A percentile compares a stretch with the other conserved stretches of the same genome.
phyloP scores from a whole-genome alignment of 2,329 filamentous ascomycete genomes.

The Chalara sp. region DNA sequence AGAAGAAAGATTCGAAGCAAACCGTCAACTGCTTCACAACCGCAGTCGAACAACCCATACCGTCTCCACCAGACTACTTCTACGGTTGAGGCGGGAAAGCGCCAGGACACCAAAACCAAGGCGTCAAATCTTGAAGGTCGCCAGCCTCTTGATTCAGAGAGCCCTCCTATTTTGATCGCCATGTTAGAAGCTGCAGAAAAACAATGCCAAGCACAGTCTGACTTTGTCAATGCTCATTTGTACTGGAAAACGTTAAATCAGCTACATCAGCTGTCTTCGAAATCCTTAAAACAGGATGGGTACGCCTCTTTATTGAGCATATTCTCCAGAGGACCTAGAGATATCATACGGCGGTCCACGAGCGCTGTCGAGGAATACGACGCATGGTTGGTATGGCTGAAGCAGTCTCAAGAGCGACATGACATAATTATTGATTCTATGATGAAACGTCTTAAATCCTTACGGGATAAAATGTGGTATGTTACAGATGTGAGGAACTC shows the following conservation, averaged over 20 bases:
- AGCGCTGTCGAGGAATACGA: slow-evolving; percentile 73
- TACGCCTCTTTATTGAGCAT: slow-evolving; percentile 68
- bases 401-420: slow-evolving; percentile 73
- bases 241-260: slow-evolving; percentile 81
- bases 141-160: slow-evolving; percentile 36
- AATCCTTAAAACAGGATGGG: slow-evolving; percentile 57
- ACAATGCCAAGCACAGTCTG: slow-evolving; percentile 70
- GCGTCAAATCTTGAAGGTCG: slow-evolving; percentile 18
- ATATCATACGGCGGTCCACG: slow-evolving; percentile 62
- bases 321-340: slow-evolving; percentile 64
- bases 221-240: slow-evolving; percentile 76
- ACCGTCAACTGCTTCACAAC: slow-evolving; percentile 39
- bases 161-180: slow-evolving; percentile 49
- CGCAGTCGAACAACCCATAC: slow-evolving; percentile 54
- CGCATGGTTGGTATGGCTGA: slow-evolving; percentile 76
- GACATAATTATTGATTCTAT: slow-evolving; percentile 68
- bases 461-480: slow-evolving; percentile 98
- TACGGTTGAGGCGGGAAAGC: slow-evolving; percentile 10
- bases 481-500: slow-evolving; percentile 90
- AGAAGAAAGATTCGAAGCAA: slow-evolving; percentile 54
- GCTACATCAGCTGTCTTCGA: slow-evolving; percentile 54
- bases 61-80: slow-evolving; percentile 25
- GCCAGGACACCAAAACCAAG: slow-evolving; percentile 10
- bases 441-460: slow-evolving; percentile 64
- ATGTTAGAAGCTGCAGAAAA: slow-evolving; percentile 74